phyloP scores from a whole-genome alignment of 306 rosid species.

The Echinosophora koreensis region DNA sequence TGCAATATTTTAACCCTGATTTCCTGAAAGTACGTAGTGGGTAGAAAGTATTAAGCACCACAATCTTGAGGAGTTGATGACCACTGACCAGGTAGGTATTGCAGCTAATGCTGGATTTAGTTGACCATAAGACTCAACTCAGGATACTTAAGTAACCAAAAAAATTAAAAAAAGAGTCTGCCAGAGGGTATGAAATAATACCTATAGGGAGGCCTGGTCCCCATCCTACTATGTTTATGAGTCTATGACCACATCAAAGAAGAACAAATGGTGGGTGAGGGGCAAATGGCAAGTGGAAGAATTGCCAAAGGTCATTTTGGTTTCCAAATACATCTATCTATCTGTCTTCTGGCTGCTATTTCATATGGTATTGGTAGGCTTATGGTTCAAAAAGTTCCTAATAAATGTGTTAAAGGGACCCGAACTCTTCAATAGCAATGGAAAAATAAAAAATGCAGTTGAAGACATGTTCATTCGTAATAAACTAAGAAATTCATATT shows the following conservation, averaged over 20 bases:
- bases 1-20: background rate
- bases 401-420: constrained; percentile 54
- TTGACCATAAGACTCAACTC: constrained; percentile 34
- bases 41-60: constrained; percentile 26
- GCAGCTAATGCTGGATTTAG: constrained; percentile 31
- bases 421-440: constrained; percentile 49
- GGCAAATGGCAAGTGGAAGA: background rate
- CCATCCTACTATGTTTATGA: background rate
- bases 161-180: constrained; percentile 7
- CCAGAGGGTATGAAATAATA: constrained; percentile 11
- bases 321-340: background rate
- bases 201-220: background rate
- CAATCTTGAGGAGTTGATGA: constrained; percentile 37
- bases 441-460: background rate
- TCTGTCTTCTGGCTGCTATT: constrained; percentile 10
- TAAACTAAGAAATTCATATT: constrained; percentile 12
- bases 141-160: background rate
- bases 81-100: constrained; percentile 29
- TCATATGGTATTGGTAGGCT: constrained; percentile 32
- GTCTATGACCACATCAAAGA: background rate
- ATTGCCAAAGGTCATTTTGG: constrained; percentile 18
- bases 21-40: constrained; percentile 32
- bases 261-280: background rate
- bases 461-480: background rate
- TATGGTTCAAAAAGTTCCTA: constrained; percentile 60